Evolutionary conservation across 768 basidiomycete genomes (phyloP), one percentile per base, ranked within the genome.

Genomic region (Leccinum disarticulatum): DNA sequence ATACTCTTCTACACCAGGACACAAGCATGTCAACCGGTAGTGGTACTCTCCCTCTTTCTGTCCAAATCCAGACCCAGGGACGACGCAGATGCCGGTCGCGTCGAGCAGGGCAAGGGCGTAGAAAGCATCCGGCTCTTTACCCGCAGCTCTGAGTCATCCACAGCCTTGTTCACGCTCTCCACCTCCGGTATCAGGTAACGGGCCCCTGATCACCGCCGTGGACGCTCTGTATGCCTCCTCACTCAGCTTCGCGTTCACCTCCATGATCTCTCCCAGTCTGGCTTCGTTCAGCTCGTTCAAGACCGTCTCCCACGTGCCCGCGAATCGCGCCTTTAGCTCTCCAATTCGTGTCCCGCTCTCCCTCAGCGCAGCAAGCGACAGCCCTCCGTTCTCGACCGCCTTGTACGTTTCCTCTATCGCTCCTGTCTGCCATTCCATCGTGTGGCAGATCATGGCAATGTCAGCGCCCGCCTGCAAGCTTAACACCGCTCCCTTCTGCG

Each of bases 21-120:
- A 97, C 64, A 98, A 77, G 67, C 96, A 97, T 8, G 97, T 99
- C 72, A 98, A 76, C 36, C 96, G 79, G 71, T 97, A 89, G 75
- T 99, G 96, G 76, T 86, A 87, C 68, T 95, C 89, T 27, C 90
- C 93, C 53, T 90, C 87, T 75, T 82, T 88, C 78, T 98, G 95
- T 5, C 95, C 95, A 72, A 99, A 99, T 1, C 96, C 96, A 52
- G 87, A 88, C 0, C 96, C 96, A 6, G 95, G 92, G 5, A 98
- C 91, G 22, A 91, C 91, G 68, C 95, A 97, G 63, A 98, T 97
- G 5, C 94, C 94, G 0, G 93, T 95, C 73, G 83, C 82, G 62
- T 96, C 93, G 54, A 99, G 80, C 54, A 99, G 73, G 64, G 81
- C 83, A 38, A 96, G 79, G 22, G 92, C 84, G 70, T 99, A 99